These are phyloP conservation scores for Zychaea mexicana DNA, from an alignment of 371 early-diverging fungal genomes.

Conservation along the genomic window DNA sequence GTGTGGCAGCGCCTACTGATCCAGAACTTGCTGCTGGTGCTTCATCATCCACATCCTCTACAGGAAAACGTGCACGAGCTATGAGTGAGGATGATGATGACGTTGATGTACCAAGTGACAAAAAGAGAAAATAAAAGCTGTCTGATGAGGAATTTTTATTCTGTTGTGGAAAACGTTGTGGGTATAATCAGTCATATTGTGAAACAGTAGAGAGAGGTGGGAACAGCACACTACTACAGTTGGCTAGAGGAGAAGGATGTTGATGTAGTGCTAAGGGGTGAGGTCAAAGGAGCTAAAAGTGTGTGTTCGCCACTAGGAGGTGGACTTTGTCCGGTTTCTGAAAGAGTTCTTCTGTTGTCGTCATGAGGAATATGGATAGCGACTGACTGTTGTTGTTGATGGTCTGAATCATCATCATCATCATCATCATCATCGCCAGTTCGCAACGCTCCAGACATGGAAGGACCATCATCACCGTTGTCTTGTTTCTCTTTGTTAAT, in stretches of 20 bases:
- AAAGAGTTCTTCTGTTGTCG: not conserved
- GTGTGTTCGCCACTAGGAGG: not conserved
- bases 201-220: no score
- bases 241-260: not conserved
- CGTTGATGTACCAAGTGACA: not conserved
- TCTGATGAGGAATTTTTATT: not conserved
- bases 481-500: no score
- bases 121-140: constrained; percentile 5
- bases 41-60: constrained; percentile 1
- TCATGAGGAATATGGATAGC: no score
- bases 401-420: no score
- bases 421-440: no score
- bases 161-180: no score
- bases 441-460: not conserved
- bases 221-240: no score
- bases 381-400: no score
- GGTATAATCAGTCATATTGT: no score
- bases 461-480: no score
- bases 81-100: constrained; percentile 1
- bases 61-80: constrained; percentile 10
- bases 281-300: not conserved
- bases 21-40: not conserved
- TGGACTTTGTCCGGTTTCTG: not conserved
- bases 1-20: constrained; percentile 37
- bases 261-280: not conserved